A percentile compares a stretch with the other conserved stretches of the same genome.
phyloP scores from a whole-genome alignment of 1,284 basidiomycete genomes.

The Peniophora sp. region DNA sequence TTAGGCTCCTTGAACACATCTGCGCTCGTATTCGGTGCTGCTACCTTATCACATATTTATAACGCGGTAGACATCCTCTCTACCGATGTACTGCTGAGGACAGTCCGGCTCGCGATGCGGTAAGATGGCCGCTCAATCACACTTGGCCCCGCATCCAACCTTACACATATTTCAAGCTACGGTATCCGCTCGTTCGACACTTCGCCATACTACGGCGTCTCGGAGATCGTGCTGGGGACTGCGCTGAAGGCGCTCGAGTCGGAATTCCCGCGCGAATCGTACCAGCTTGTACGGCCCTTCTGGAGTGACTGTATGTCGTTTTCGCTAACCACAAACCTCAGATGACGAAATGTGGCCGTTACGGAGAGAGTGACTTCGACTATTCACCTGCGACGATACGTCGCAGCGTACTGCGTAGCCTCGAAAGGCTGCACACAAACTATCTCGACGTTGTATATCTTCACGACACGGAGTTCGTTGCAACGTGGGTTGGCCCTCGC shows the following conservation, averaged over 20 bases:
- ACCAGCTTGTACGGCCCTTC: slow-evolving; percentile 53
- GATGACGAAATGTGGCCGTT: slow-evolving; percentile 95
- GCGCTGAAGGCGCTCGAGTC: slow-evolving; percentile 52
- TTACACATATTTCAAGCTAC: slow-evolving; percentile 44
- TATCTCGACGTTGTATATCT: slow-evolving; percentile 87
- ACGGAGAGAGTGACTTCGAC: slow-evolving; percentile 71
- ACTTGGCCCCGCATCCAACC: not conserved
- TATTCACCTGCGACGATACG: slow-evolving; percentile 71
- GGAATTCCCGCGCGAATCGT: slow-evolving; percentile 76
- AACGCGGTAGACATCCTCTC: slow-evolving; percentile 56
- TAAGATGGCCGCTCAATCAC: slow-evolving; percentile 21
- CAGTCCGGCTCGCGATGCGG: slow-evolving; percentile 77
- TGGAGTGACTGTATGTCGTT: not conserved
- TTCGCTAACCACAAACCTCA: slow-evolving; percentile 18
- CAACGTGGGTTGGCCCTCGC: slow-evolving; percentile 43
- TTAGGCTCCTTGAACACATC: slow-evolving; percentile 33
- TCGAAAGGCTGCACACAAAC: slow-evolving; percentile 68
- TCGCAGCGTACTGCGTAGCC: slow-evolving; percentile 62
- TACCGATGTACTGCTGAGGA: slow-evolving; percentile 56
- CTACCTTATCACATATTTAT: slow-evolving; percentile 69
- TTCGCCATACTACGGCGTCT: slow-evolving; percentile 81
- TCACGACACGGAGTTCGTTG: slow-evolving; percentile 90
- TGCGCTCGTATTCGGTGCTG: slow-evolving; percentile 59
- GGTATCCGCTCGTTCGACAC: slow-evolving; percentile 92
- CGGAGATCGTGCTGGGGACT: slow-evolving; percentile 83